These are phyloP conservation scores for Rutidosis leptorrhynchoides DNA, from an alignment of 129 eudicot genomes.

Conservation along the genomic window DNA sequence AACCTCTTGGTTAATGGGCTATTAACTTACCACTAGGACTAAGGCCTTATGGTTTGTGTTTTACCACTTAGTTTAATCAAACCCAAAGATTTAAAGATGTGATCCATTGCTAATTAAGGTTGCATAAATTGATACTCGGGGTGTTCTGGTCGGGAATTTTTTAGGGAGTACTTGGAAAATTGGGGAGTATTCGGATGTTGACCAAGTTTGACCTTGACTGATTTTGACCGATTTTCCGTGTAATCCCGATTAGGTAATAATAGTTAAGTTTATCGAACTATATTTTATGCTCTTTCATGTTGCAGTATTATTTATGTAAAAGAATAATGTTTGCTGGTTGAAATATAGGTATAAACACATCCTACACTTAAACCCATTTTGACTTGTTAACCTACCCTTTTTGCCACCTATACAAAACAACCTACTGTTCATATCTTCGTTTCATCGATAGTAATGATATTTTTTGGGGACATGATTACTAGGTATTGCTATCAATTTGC, in stretches of 20 bases:
- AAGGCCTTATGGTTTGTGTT: no score
- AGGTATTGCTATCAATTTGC: slow-evolving; percentile 59
- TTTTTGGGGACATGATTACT: slow-evolving; percentile 14
- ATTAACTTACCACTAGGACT: no score
- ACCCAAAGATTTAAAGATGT: neutral
- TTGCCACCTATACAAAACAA: neutral
- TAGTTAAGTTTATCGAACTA: neutral
- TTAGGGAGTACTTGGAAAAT: no score
- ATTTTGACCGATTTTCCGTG: no score
- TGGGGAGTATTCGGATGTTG: no score
- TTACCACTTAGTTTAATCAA: neutral
- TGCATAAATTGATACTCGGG: no score
- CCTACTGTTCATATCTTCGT: neutral
- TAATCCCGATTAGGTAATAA: no score
- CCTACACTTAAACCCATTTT: neutral
- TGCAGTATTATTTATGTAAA: neutral
- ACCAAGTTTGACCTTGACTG: no score
- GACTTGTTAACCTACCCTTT: neutral
- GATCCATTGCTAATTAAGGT: neutral
- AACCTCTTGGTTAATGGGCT: no score
- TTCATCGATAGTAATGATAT: slow-evolving; percentile 1
- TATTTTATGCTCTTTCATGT: neutral
- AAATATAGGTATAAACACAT: neutral
- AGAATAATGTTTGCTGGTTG: neutral
- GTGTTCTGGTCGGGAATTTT: neutral